Percentiles rank a stretch among this genome's conserved stretches.
These are phyloP conservation scores for Brassica nigra DNA, from an alignment of 345 rosid species.

Conservation along the genomic window DNA sequence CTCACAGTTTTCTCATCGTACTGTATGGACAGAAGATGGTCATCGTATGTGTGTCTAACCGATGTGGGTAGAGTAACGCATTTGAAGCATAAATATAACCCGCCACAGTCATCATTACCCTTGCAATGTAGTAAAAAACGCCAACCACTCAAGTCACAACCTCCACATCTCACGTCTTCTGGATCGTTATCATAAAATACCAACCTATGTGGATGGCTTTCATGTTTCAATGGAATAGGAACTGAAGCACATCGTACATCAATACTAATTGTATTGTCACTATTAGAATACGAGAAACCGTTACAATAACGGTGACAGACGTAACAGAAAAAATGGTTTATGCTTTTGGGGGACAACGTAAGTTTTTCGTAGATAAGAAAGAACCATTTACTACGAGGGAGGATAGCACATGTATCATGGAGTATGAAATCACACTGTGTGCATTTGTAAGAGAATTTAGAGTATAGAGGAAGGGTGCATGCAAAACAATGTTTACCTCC, in stretches of 20 bases:
- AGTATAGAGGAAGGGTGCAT: not conserved
- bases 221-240: not conserved
- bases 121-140: not conserved
- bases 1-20: not conserved
- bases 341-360: not conserved
- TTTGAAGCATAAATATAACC: not conserved
- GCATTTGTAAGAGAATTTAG: not conserved
- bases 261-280: not conserved
- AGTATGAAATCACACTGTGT: not conserved
- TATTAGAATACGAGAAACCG: not conserved
- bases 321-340: not conserved
- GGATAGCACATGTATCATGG: not conserved
- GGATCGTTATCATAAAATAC: not conserved
- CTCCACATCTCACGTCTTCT: not conserved
- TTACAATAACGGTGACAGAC: not conserved
- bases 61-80: constrained; percentile 16
- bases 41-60: constrained; percentile 13
- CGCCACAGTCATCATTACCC: not conserved
- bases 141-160: not conserved
- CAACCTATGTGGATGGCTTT: constrained; percentile 14
- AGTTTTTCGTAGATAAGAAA: not conserved
- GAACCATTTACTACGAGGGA: not conserved
- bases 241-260: constrained; percentile 16
- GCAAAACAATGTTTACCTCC: not conserved
- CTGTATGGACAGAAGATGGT: constrained; percentile 20